Conservation (phyloP, 1,284 basidiomycete species). For the Cerrena zonata region DNA sequence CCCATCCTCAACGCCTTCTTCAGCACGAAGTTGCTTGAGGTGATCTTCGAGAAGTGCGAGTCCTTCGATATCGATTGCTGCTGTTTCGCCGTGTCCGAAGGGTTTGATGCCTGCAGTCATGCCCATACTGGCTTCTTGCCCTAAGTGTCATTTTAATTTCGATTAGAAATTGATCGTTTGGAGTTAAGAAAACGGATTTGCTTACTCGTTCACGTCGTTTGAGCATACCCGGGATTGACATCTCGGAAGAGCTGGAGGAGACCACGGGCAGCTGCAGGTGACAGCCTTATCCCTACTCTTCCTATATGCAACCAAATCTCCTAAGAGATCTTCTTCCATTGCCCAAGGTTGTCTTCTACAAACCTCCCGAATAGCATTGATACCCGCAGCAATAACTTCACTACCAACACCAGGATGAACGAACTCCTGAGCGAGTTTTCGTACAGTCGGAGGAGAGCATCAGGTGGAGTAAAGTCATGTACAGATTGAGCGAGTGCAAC, state of each 20-base stretch:
- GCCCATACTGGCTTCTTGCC: slow-evolving; percentile 83
- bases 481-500: slow-evolving; percentile 93
- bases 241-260: slow-evolving; percentile 91
- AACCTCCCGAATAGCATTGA: slow-evolving; percentile 92
- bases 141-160: slow-evolving; percentile 39
- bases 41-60: slow-evolving; percentile 82
- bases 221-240: slow-evolving; percentile 90
- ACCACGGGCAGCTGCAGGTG: slow-evolving; percentile 80
- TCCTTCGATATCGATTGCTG: slow-evolving; percentile 86
- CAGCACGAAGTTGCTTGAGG: slow-evolving; percentile 62
- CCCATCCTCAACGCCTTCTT: slow-evolving; percentile 50
- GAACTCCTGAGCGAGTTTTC: slow-evolving; percentile 92
- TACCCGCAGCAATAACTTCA: slow-evolving; percentile 92
- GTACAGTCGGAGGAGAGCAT: slow-evolving; percentile 83
- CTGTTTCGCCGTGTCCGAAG: slow-evolving; percentile 74
- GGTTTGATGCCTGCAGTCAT: slow-evolving; percentile 58
- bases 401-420: slow-evolving; percentile 95
- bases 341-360: slow-evolving; percentile 92
- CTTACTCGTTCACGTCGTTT: slow-evolving; percentile 81
- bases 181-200: background rate
- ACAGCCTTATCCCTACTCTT: slow-evolving; percentile 95
- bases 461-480: slow-evolving; percentile 93
- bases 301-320: slow-evolving; percentile 89
- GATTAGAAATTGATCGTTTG: slow-evolving; percentile 5
- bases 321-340: slow-evolving; percentile 90